Base-by-base conservation (phyloP, 768 basidiomycete genomes). In the Tephrocybe sp. region DNA sequence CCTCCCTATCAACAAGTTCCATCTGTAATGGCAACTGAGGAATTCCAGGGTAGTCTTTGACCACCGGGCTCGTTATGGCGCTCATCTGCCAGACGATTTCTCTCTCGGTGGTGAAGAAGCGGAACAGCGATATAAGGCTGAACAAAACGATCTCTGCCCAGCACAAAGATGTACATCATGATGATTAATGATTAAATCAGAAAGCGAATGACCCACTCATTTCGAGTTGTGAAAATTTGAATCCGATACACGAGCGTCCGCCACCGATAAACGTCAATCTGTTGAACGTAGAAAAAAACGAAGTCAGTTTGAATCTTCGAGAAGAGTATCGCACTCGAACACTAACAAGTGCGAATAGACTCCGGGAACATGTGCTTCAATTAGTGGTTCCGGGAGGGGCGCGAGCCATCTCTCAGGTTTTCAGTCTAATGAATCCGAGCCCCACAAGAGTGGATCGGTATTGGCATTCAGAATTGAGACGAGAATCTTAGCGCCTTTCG, bases 321-420 rank as follows among this genome's bases (percentile, higher is more conserved):
- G 38, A 21, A 4, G n/a, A 39, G 4, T n/a, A 20, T 36, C 4
- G 14, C 8, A 15, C 11, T 30, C n/a, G n/a, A 21, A 15, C 14
- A 55, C 68, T 51, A 46, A 69, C 71, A 68, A 33, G 12, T 39
- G 38, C 7, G 38, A 39, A 39, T 39, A 39, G 20, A 39, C 20
- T 39, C 38, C 38, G 20, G 33, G 65, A 60, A 72, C 62, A 17
- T 57, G 62, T 12, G 68, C 67, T 11, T 65, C 61, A 10, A 36
- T 53, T 5, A 71, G 56, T 25, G 46, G 44, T n/a, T 62, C 53
- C 1, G 68, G 72, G 15, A 69, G 62, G 1, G 61, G 58, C 8
- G 54, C 48, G 1, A 72, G 58, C 73, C 73, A 75, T 5, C 73
- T 63, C 54, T 73, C 69, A 1, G 72, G 73, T 51, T 69, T 72